Evolutionary conservation across 2,329 filamentous ascomycete genomes (phyloP).

Genomic region (Graphilbum ipis-grandicollis): DNA sequence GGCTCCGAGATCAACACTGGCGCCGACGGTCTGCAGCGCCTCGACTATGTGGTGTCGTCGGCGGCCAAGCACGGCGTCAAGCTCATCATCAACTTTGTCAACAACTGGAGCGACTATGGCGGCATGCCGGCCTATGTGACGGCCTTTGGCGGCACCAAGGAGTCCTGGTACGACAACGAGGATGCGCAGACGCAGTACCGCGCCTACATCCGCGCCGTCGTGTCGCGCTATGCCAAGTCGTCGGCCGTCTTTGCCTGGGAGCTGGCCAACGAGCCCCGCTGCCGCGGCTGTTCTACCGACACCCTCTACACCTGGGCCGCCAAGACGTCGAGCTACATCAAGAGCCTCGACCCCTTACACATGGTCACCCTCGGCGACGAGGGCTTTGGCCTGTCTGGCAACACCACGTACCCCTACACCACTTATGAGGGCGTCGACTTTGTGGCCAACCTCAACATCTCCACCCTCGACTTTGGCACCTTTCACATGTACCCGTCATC

Average conservation of each 20-base stretch:
- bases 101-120: conserved; percentile 52
- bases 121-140: conserved; percentile 41
- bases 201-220: conserved; percentile 26
- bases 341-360: conserved; percentile 39
- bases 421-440: conserved; percentile 34
- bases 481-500: conserved; percentile 21
- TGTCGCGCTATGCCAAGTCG: conserved; percentile 26
- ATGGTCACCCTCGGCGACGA: conserved; percentile 47
- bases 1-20: conserved; percentile 45
- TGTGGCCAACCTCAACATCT: conserved; percentile 28
- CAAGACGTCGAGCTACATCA: conserved; percentile 40
- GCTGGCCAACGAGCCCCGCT: conserved; percentile 39
- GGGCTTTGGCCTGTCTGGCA: conserved; percentile 15
- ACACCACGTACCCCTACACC: conserved; percentile 16
- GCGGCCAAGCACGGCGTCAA: conserved; percentile 43
- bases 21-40: conserved; percentile 36
- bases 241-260: conserved; percentile 34
- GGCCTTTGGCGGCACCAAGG: conserved; percentile 33
- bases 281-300: conserved; percentile 37
- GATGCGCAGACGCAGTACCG: conserved; percentile 32
- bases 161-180: conserved; percentile 34
- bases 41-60: conserved; percentile 44
- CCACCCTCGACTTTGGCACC: conserved; percentile 32
- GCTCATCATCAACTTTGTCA: conserved; percentile 48
- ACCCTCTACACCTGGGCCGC: conserved; percentile 42